Conservation (phyloP, 768 basidiomycete species). For the Tylopilus cervinicoccineus region DNA sequence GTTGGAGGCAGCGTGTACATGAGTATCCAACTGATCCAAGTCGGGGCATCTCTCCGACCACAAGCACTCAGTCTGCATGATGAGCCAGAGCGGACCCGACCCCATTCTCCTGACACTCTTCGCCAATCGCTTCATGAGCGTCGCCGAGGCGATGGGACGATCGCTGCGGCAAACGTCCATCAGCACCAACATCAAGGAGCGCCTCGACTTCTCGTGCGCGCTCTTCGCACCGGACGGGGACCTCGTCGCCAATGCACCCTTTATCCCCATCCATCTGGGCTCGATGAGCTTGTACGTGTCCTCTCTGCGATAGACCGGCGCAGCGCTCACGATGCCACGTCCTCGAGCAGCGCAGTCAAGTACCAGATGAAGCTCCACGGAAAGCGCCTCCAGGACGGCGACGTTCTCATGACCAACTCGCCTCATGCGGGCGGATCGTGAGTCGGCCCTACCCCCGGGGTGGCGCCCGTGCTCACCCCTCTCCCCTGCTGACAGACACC, state of each 20-base stretch:
- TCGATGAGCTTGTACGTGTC: constrained; percentile 85
- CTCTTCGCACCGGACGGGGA: constrained; percentile 94
- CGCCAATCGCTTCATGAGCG: constrained; percentile 96
- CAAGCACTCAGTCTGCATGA: too few species aligned
- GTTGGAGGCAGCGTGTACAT: constrained; percentile 25
- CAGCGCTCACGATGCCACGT: not conserved
- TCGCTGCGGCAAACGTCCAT: constrained; percentile 89
- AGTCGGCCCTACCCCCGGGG: constrained; percentile 38
- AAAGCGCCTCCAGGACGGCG: constrained; percentile 74
- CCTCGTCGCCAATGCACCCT: constrained; percentile 91
- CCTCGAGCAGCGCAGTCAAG: constrained; percentile 65
- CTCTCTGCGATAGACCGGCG: not conserved
- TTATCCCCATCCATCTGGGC: constrained; percentile 83
- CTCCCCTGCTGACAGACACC: constrained; percentile 41
- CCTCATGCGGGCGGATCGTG: constrained; percentile 87
- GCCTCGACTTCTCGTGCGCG: constrained; percentile 93
- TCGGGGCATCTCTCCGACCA: too few species aligned
- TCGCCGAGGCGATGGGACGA: constrained; percentile 93
- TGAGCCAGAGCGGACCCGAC: constrained; percentile 50
- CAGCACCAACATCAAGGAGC: constrained; percentile 92
- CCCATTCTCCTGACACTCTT: constrained; percentile 89
- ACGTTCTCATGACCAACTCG: constrained; percentile 91
- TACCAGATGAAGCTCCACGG: constrained; percentile 83
- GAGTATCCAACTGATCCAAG: too few species aligned
- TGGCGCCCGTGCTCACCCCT: not conserved